phyloP scores from a whole-genome alignment of 164 flowering plant species.

The Piper betle region DNA sequence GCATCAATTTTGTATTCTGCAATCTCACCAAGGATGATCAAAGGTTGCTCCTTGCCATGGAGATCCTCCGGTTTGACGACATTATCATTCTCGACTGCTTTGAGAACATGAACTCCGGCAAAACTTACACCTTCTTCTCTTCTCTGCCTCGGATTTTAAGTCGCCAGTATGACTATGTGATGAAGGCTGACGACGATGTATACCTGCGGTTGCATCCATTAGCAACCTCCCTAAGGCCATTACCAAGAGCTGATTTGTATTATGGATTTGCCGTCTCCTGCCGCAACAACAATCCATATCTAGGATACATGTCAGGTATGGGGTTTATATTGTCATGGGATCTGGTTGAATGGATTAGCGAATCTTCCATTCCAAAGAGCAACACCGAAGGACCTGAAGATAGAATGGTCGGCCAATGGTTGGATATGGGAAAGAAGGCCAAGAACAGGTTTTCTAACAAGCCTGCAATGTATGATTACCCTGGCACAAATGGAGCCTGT shows the following conservation, averaged over 20 bases:
- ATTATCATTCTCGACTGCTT: constrained; percentile 49
- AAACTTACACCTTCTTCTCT: constrained; percentile 58
- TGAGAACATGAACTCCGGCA: constrained; percentile 60
- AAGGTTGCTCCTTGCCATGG: constrained; percentile 27
- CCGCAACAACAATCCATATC: constrained; percentile 32
- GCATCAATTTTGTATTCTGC: constrained; percentile 49
- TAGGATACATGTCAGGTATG: constrained; percentile 67
- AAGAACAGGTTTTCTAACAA: constrained; percentile 33
- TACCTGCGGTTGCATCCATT: constrained; percentile 27
- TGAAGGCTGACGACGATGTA: constrained; percentile 60
- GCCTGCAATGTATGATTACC: constrained; percentile 56
- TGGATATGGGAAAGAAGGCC: constrained; percentile 32
- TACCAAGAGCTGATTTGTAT: constrained; percentile 39
- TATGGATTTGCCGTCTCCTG: constrained; percentile 60
- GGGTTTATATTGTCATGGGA: constrained; percentile 59
- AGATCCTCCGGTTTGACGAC: constrained; percentile 46
- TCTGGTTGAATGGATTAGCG: constrained; percentile 38
- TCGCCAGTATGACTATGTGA: constrained; percentile 34
- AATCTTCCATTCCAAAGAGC: constrained; percentile 27
- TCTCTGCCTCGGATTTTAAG: constrained; percentile 25
- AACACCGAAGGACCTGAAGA: constrained; percentile 44
- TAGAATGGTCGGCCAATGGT: constrained; percentile 44
- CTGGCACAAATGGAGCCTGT: constrained; percentile 44
- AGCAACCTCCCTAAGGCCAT: constrained; percentile 21
- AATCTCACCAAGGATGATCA: too few relatives aligned